Base-by-base conservation (phyloP, 768 basidiomycete genomes). In the Mycena polygramma region DNA sequence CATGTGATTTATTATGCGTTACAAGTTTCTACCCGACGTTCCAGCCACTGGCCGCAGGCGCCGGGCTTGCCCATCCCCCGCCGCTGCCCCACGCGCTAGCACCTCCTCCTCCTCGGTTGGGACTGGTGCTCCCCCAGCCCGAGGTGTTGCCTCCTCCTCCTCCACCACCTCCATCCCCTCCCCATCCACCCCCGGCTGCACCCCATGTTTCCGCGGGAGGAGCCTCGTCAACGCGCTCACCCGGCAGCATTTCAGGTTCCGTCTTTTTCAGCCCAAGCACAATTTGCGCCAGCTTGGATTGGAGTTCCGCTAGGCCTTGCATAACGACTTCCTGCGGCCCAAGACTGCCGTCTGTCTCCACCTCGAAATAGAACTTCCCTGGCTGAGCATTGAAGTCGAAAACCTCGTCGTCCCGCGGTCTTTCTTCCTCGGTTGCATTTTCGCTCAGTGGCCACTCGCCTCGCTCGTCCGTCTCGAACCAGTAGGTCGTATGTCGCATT, bases 301-400 rank as follows among this genome's bases (percentile, higher is more conserved):
- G 93, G 15, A 95, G 85, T 79, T 94, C 92, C 41, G 88, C 85
- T 24, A 95, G 85, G 55, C 94, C 94, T 92, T 95, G 73, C 87
- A 92, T 90, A 20, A 97, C 89, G 9, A 96, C 94, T 78, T 97
- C 96, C 76, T 96, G 94, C 0, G 95, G 94, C 13, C 88, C 88
- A 41, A 97, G 79, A 79, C 93, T 95, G 15, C 97, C 97, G 70
- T 96, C 96, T 19, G 95, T 95, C 82, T 99, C 98, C 7, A 97
- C 94, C 70, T 96, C 93, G 74, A 96, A 90, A 80, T 99, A 99
- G 79, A 97, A 99, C 78, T 92, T 93, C 46, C 89, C 88, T 7
- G 98, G 94, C 76, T 94, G 91, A 36, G 95, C 94, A 58, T 90
- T 89, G 80, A 89, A 98, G 78, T 98, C 95, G 77, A 98, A 99